Base-by-base conservation (phyloP, 129 eudicot genomes). In the Artemisia annua region DNA sequence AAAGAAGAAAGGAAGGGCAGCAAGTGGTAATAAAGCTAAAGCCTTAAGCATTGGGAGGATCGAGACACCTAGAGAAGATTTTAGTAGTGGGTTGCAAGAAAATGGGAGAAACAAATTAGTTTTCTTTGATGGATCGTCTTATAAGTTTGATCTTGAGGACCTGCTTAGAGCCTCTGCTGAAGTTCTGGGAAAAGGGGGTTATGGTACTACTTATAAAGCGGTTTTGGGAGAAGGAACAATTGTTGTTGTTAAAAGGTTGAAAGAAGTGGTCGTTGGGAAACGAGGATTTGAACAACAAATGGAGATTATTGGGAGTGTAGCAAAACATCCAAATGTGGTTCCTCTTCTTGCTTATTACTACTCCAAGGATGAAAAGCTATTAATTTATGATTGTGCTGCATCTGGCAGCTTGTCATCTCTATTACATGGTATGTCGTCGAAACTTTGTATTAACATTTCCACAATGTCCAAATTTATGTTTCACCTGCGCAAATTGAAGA, bases 111-210 rank as follows among this genome's bases (percentile, higher is more conserved):
- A 93, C 82, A 87, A 89, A 57, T 64, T 93, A 71, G 82, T 86
- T 51, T 93, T 93, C 85, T 81, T 87, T 46, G 86, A 84, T 64
- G 77, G 81, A 14, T 60, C 70, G 46, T 79, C 90, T 48, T 83
- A 75, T 39, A 86, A 81, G 71, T 93, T 93, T 80, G 89, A 89
- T 79, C 96, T 93, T 9, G 98, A 93, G 64, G 96, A 93, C 80
- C 70, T 93, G n/a, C 81, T 93, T 72, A 87, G 95, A 83, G 98
- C 98, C 64, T 89, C 95, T 11, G 98, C 98, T 32, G 96, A 93
- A 74, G 96, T 93, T 49, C 75, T 93, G n/a, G 98, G 98, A 48
- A 93, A 93, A 72, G 98, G 96, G 3, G 83, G 86, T 72, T 84
- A 77, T 57, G 98, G 98, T 2, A 87, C 98, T 7, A 89, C 98